Conservation (phyloP, 106 monocot genomes). For the Amphibolis antarctica region DNA sequence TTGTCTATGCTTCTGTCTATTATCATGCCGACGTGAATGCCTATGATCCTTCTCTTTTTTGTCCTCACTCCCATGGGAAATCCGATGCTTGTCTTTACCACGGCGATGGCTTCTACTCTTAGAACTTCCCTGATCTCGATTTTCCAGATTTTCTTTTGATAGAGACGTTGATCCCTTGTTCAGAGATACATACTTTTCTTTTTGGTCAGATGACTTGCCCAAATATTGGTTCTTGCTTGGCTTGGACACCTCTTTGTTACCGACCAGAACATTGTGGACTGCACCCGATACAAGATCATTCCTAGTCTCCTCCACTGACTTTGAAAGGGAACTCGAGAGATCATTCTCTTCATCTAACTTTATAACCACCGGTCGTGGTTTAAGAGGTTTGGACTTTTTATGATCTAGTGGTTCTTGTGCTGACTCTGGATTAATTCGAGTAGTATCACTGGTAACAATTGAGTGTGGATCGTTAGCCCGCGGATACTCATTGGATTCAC, state of each 20-base stretch:
- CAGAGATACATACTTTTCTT: slow-evolving; percentile 8
- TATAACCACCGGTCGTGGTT: slow-evolving; percentile 72
- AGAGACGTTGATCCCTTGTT: slow-evolving; percentile 13
- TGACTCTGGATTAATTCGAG: slow-evolving; percentile 35
- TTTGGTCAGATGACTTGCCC: slow-evolving; percentile 12
- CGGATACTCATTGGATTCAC: slow-evolving; percentile 52
- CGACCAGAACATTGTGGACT: slow-evolving; percentile 37
- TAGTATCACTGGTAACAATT: slow-evolving; percentile 6
- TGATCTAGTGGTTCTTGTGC: slow-evolving; percentile 24
- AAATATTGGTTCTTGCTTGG: slow-evolving; percentile 15
- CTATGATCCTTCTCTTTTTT: slow-evolving; percentile 30
- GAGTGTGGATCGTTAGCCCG: slow-evolving; percentile 34
- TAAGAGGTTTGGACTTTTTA: slow-evolving; percentile 36
- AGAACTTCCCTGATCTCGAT: slow-evolving; percentile 16
- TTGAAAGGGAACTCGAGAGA: slow-evolving; percentile 12
- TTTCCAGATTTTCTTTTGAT: slow-evolving; percentile 18
- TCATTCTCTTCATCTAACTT: slow-evolving; percentile 56
- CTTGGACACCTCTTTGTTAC: slow-evolving; percentile 16
- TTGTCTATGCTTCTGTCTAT: slow-evolving; percentile 42
- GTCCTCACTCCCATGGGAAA: slow-evolving; percentile 20
- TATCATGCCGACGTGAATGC: slow-evolving; percentile 27
- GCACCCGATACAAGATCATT: slow-evolving; percentile 54
- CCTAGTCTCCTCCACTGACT: slow-evolving; percentile 11
- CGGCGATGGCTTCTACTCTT: slow-evolving; percentile 28
- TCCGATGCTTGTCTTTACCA: slow-evolving; percentile 36